phyloP scores from a whole-genome alignment of 805 yeast genomes.

The Spathaspora passalidarum region DNA sequence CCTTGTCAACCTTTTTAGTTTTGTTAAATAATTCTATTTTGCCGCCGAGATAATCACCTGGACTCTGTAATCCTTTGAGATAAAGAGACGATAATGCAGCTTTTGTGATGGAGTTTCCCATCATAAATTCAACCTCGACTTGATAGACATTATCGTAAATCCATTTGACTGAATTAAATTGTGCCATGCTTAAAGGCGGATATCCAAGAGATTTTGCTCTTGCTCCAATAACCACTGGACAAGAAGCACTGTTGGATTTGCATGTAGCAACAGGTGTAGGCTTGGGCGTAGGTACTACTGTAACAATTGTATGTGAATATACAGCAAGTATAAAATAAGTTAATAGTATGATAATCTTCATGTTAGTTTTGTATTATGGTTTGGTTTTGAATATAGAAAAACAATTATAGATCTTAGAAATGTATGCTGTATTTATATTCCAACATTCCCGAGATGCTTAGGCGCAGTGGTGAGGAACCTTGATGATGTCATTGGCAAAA shows the following conservation, averaged over 20 bases:
- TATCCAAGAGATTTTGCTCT: background rate
- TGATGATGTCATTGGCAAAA: no score
- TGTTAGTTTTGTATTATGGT: no score
- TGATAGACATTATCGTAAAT: slow-evolving; percentile 1
- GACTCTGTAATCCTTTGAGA: background rate
- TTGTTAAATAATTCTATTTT: background rate
- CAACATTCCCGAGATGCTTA: no score
- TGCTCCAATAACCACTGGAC: background rate
- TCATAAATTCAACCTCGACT: slow-evolving; percentile 3
- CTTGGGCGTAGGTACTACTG: background rate
- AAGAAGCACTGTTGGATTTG: background rate
- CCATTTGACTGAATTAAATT: background rate
- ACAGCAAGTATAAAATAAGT: no score
- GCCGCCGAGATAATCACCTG: slow-evolving; percentile 2
- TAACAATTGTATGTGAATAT: no score
- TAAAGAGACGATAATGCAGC: slow-evolving; percentile 1
- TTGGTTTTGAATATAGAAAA: no score
- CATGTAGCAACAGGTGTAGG: slow-evolving; percentile 2
- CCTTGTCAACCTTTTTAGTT: slow-evolving; percentile 1
- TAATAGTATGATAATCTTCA: no score
- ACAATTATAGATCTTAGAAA: no score
- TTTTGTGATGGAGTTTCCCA: slow-evolving; percentile 2
- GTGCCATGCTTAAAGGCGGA: background rate
- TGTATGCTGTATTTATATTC: no score
- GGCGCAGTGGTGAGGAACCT: no score